phyloP scores from a whole-genome alignment of 164 flowering plant species.

The Macadamia integrifolia region DNA sequence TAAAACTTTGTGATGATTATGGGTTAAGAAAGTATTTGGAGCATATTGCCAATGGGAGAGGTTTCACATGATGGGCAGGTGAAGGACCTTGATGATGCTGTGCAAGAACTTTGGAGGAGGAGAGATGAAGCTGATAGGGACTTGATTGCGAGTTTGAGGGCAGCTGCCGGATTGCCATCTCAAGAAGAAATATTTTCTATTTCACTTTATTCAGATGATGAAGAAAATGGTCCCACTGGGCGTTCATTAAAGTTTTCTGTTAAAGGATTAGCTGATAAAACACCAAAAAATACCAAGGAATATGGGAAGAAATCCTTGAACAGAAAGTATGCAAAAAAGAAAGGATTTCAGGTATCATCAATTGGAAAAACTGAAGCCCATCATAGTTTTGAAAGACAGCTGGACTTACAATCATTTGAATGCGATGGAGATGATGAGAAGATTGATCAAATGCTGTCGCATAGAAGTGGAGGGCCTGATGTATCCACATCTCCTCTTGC shows the following conservation, averaged over 20 bases:
- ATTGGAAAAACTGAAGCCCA: conserved; percentile 23
- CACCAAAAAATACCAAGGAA: conserved; percentile 64
- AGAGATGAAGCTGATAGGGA: conserved; percentile 69
- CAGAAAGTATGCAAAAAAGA: conserved; percentile 60
- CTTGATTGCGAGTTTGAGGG: conserved; percentile 78
- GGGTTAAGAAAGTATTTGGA: background rate
- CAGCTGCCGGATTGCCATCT: conserved; percentile 92
- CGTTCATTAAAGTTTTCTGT: conserved; percentile 70
- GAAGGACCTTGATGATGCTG: conserved; percentile 82
- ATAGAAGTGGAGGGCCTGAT: conserved; percentile 30
- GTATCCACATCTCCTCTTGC: conserved; percentile 31
- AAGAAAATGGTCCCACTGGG: conserved; percentile 61
- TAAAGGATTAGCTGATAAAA: conserved; percentile 62
- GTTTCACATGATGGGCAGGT: conserved; percentile 37
- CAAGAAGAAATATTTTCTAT: conserved; percentile 83
- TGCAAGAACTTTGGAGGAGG: conserved; percentile 94
- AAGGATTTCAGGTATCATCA: conserved; percentile 30
- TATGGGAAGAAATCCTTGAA: conserved; percentile 50
- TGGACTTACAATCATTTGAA: conserved; percentile 32
- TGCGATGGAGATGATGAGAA: conserved; percentile 32
- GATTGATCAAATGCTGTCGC: conserved; percentile 32
- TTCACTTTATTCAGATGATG: conserved; percentile 91
- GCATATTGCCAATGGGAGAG: background rate
- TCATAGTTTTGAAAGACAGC: conserved; percentile 31
- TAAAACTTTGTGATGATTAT: background rate